Evolutionary conservation across 768 basidiomycete genomes (phyloP).

Genomic region (Panaeolus cyanescens): DNA sequence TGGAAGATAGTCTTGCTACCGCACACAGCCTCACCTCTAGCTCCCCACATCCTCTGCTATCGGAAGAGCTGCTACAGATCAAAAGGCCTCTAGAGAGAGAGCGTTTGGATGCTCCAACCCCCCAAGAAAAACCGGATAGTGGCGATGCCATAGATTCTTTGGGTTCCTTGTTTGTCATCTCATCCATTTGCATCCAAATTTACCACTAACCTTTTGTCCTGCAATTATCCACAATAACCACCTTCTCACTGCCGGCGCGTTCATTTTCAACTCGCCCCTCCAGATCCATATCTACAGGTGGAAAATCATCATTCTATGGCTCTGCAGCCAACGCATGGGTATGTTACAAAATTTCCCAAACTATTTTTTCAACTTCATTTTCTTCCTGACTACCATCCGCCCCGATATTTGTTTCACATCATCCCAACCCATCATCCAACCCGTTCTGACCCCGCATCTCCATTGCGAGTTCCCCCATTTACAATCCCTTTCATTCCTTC

Average conservation of each 20-base stretch:
- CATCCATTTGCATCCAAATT: constrained; percentile 2
- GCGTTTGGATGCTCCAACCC: constrained; percentile 37
- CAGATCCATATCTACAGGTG: constrained; percentile 64
- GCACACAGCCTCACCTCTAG: constrained; percentile 49
- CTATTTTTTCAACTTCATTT: background rate
- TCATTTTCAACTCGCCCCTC: constrained; percentile 5
- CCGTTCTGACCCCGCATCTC: constrained; percentile 1
- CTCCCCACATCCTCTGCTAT: constrained; percentile 59
- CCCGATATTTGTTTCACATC: constrained; percentile 1
- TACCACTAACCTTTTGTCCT: constrained; percentile 1
- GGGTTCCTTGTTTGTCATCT: constrained; percentile 56
- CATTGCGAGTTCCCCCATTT: background rate
- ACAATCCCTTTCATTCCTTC: background rate
- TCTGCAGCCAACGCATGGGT: constrained; percentile 72
- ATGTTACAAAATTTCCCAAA: constrained; percentile 20
- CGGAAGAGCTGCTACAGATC: constrained; percentile 61
- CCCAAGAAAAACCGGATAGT: constrained; percentile 46
- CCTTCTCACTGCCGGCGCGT: background rate
- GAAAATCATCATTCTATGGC: constrained; percentile 67
- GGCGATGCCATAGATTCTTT: constrained; percentile 63
- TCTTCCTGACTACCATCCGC: background rate
- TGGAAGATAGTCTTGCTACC: constrained; percentile 67
- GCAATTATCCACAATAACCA: background rate
- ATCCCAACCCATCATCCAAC: background rate
- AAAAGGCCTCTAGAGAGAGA: constrained; percentile 71